Percentiles rank a stretch among this genome's conserved stretches.
Conservation (phyloP, 768 basidiomycete species). For the Amanita muscaria region DNA sequence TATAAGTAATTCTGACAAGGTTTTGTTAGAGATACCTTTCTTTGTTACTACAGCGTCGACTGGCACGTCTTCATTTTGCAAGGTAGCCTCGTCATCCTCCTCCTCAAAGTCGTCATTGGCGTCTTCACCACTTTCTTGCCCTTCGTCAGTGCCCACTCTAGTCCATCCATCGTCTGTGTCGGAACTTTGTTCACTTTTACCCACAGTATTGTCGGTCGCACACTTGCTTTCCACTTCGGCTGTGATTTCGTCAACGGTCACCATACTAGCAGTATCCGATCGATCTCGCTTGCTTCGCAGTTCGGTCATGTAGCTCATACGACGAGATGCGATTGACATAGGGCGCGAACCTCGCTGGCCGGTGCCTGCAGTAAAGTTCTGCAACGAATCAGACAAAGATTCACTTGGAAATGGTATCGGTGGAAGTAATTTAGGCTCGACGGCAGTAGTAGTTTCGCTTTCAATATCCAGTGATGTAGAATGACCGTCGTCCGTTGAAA, state of each 20-base stretch:
- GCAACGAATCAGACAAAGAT: conserved; percentile 73
- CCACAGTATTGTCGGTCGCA: conserved; percentile 35
- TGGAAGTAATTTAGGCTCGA: conserved; percentile 56
- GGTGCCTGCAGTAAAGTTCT: conserved; percentile 35
- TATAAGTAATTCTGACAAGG: conserved; percentile 1
- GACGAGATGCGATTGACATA: conserved; percentile 45
- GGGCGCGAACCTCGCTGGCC: conserved; percentile 21
- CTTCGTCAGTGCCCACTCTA: conserved; percentile 49
- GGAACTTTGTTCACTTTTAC: background rate
- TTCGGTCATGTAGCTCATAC: conserved; percentile 78
- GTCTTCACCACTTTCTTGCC: conserved; percentile 26
- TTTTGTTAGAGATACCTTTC: too few relatives aligned
- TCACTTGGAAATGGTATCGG: conserved; percentile 74
- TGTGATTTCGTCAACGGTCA: conserved; percentile 97
- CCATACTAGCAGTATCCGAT: conserved; percentile 82
- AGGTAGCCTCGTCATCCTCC: conserved; percentile 25
- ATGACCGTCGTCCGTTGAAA: conserved; percentile 66
- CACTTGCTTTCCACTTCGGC: conserved; percentile 80
- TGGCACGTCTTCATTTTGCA: conserved; percentile 31
- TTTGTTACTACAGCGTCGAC: conserved; percentile 42
- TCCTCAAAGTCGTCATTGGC: conserved; percentile 27
- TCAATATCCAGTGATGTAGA: conserved; percentile 46
- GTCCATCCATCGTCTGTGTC: conserved; percentile 44
- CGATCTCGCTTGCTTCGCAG: conserved; percentile 73
- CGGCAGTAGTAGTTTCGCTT: too few relatives aligned